Base-by-base conservation (phyloP, 148 eudicot genomes). In the Cornus suecica region DNA sequence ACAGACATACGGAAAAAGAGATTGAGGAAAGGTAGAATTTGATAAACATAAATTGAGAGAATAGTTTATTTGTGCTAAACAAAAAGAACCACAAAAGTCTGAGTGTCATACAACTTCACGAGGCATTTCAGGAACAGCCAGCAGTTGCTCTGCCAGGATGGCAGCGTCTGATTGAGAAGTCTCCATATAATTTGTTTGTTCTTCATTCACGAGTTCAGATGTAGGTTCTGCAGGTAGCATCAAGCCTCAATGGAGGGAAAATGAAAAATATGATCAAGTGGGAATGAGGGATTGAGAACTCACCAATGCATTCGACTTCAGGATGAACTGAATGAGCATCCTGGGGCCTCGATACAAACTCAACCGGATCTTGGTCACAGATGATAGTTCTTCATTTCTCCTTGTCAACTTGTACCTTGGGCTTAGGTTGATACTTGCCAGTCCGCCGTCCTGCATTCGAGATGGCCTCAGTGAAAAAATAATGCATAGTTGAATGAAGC, bases 371-470 rank as follows among this genome's bases (percentile, higher is more conserved):
- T 24, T 58, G 29, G 75, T 61, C 27, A 70, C 74, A 41, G 24
- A 51, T 68, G 65, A 24, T 56, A 66, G 76, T 20, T 7, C 41
- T 62, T 65, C 30, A 54, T 66, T 62, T 67, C 66, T 65, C 72
- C 76, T 56, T 62, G 56, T 73, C 77, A 73, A 51, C 66, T 69
- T 83, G 86, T 60, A 71, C 74, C 78, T 87, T 88, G 62, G 90
- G 89, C 84, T 86, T 93, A 26, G 92, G 91, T 77, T 80, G 83
- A 70, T 85, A 82, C 74, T 91, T 87, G 60, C 82, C 79, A 51
- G 80, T 80, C 64, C 76, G 78, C 58, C 71, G 80, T 68, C 86
- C 97, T 90, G 70, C 77, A 74, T 80, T 66, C 24, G 65, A 67
- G 71, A 76, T 62, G 0, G 72, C 32, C 73, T 48, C 74, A 75